Percentiles rank a stretch among this genome's conserved stretches.
Conservation (phyloP, 495 filamentous ascomycete species). For the Aspergillus biplanus region DNA sequence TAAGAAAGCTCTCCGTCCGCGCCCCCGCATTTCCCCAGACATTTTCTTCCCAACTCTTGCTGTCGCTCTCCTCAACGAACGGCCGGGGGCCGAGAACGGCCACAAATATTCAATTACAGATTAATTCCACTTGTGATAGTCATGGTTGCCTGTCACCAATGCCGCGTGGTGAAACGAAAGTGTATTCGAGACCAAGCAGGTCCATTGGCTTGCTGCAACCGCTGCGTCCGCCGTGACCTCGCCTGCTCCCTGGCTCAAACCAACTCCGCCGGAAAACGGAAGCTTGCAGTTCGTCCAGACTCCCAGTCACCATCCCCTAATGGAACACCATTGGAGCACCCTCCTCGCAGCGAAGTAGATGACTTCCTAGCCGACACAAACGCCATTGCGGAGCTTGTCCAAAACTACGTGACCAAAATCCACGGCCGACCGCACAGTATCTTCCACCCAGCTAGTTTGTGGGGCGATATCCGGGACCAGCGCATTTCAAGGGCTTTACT, state of each 20-base stretch:
- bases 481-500: background rate
- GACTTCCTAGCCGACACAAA: background rate
- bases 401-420: conserved; percentile 7
- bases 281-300: background rate
- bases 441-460: conserved; percentile 7
- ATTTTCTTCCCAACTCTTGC: no score
- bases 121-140: no score
- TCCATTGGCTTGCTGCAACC: background rate
- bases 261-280: no score
- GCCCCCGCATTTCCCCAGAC: no score
- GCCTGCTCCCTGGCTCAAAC: background rate
- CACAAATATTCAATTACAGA: no score
- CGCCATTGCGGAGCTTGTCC: background rate
- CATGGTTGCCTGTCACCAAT: background rate
- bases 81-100: no score
- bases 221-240: background rate
- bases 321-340: background rate
- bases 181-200: background rate
- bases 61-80: no score
- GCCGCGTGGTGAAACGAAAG: background rate
- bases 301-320: background rate
- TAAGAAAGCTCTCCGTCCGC: no score
- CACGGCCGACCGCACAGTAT: conserved; percentile 16
- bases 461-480: background rate
- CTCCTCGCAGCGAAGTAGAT: background rate